These are phyloP conservation scores for Nitzschia sp. DNA, from an alignment of 108 stramenopile genomes.

Conservation along the genomic window DNA sequence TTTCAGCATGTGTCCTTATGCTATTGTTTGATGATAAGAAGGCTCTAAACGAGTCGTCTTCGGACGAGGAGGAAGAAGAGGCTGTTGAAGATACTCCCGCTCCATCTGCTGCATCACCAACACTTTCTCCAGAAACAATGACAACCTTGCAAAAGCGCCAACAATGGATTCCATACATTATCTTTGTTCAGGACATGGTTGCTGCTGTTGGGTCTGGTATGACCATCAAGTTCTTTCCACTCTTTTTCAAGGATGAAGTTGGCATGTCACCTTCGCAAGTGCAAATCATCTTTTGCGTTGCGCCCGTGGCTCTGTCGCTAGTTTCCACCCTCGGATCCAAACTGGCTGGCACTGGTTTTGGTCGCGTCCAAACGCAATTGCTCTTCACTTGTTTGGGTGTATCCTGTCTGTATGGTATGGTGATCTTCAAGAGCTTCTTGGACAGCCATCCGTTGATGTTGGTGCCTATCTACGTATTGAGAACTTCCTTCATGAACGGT, in stretches of 20 bases:
- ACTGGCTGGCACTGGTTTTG: slow-evolving; percentile 24
- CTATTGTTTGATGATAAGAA: slow-evolving; percentile 67
- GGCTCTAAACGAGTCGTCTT: slow-evolving; percentile 47
- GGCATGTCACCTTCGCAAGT: slow-evolving; percentile 61
- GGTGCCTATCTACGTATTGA: slow-evolving; percentile 54
- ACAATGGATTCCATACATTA: slow-evolving; percentile 55
- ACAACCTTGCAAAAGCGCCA: slow-evolving; percentile 24
- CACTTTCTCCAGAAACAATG: not conserved
- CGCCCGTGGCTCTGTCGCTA: slow-evolving; percentile 37
- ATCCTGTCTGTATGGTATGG: slow-evolving; percentile 46
- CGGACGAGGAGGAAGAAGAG: slow-evolving; percentile 2
- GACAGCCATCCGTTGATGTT: slow-evolving; percentile 37
- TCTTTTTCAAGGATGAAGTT: slow-evolving; percentile 74
- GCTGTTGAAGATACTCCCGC: not conserved
- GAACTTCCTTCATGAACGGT: slow-evolving; percentile 62
- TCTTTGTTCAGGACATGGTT: slow-evolving; percentile 46
- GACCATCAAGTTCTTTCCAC: slow-evolving; percentile 81
- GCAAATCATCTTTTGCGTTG: slow-evolving; percentile 50
- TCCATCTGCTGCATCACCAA: not conserved
- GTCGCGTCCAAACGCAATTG: slow-evolving; percentile 54
- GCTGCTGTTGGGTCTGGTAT: slow-evolving; percentile 66
- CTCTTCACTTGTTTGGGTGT: slow-evolving; percentile 38
- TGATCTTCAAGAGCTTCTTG: slow-evolving; percentile 42
- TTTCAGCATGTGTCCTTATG: slow-evolving; percentile 46
- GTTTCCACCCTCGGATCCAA: slow-evolving; percentile 22